phyloP scores from a whole-genome alignment of 1,284 basidiomycete genomes.

The Puccinia triticina region DNA sequence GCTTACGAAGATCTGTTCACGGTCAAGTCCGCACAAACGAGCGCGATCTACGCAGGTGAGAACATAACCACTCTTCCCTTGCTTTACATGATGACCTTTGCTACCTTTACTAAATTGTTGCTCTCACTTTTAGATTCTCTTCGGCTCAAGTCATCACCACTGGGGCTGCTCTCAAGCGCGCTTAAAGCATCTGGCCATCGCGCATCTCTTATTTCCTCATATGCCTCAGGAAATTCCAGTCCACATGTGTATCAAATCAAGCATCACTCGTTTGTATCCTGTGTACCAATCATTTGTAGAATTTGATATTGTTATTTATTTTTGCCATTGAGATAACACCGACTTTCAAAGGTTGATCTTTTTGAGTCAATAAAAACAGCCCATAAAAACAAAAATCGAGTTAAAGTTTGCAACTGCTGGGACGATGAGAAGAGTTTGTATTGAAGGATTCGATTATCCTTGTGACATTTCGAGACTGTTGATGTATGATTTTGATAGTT shows the following conservation, averaged over 20 bases:
- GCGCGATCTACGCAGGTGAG: conserved; percentile 29
- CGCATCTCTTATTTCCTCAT: too few species aligned
- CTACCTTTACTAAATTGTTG: too few species aligned
- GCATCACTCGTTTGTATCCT: too few species aligned
- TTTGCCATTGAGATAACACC: too few species aligned
- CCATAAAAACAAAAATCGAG: not conserved
- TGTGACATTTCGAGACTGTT: conserved; percentile 46
- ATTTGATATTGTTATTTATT: too few species aligned
- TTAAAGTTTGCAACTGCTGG: not conserved
- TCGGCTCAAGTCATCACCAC: conserved; percentile 26
- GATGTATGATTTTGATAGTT: conserved; percentile 52
- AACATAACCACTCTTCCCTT: not conserved
- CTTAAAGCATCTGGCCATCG: not conserved
- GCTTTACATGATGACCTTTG: too few species aligned
- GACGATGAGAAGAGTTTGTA: not conserved
- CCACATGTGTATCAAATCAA: too few species aligned
- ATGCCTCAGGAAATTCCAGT: too few species aligned
- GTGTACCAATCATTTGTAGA: too few species aligned
- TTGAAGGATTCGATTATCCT: conserved; percentile 15
- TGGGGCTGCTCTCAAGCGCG: conserved; percentile 18
- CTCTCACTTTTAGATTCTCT: conserved; percentile 4
- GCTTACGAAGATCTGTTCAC: not conserved
- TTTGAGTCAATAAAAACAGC: not conserved
- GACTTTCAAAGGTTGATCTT: too few species aligned
- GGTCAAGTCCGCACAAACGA: conserved; percentile 11